These are phyloP conservation scores for Erythrobasidium hasegawianum DNA, from an alignment of 1,284 basidiomycete species.

Conservation along the genomic window DNA sequence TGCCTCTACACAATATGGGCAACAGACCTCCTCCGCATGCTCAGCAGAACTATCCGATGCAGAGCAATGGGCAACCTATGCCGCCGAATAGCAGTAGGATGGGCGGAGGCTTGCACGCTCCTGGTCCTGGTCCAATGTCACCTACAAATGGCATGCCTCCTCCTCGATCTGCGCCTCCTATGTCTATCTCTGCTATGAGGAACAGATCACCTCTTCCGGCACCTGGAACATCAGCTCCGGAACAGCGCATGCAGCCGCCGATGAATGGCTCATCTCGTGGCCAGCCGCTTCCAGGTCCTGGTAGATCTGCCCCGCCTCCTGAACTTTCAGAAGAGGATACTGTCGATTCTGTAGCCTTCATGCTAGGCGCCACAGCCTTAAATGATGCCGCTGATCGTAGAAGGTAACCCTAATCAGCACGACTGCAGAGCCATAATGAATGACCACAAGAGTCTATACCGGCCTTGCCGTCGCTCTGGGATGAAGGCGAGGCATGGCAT, in stretches of 20 bases:
- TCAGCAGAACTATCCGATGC: slow-evolving; percentile 1
- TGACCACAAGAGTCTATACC: too few species aligned
- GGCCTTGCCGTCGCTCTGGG: too few species aligned
- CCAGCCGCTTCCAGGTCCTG: neutral
- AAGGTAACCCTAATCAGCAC: neutral
- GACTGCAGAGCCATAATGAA: too few species aligned
- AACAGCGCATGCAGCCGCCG: neutral
- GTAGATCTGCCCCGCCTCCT: neutral
- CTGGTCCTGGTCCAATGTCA: neutral
- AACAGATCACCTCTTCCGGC: slow-evolving; percentile 6
- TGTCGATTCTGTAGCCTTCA: slow-evolving; percentile 34
- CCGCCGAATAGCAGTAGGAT: neutral
- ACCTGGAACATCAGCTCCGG: slow-evolving; percentile 8
- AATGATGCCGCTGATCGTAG: slow-evolving; percentile 6
- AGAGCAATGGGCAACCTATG: neutral
- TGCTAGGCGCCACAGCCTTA: slow-evolving; percentile 30
- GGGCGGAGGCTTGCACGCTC: neutral
- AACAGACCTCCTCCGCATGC: neutral
- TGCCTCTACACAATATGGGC: neutral
- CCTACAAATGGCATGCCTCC: neutral
- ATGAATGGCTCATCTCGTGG: neutral
- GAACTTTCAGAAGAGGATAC: slow-evolving; percentile 20
- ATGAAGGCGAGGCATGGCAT: too few species aligned
- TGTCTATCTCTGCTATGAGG: slow-evolving; percentile 11
- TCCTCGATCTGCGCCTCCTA: neutral